Evolutionary conservation across 2,329 filamentous ascomycete species (phyloP), one percentile per base, ranked within the genome.

Genomic region (Cladophialophora exuberans): DNA sequence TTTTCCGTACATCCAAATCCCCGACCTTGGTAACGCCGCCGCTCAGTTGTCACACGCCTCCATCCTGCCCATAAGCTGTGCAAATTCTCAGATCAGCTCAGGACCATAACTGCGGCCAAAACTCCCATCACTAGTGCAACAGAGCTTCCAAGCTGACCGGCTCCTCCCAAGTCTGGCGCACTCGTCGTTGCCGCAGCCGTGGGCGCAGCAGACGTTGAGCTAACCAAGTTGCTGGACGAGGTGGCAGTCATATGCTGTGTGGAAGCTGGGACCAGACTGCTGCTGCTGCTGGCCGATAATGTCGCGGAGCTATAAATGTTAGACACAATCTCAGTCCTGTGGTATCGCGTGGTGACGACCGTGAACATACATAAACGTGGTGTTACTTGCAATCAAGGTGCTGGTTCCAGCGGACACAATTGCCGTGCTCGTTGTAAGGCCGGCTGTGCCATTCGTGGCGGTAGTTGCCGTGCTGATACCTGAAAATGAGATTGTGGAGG

Each of bases 381-480:
- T 67, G 28, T 69, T 65, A 46, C 88, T 76, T 28, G 84, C 83
- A 48, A 88, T 69, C 38, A 84, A 83, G 6, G 85, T 85, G 22
- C 84, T 84, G 44, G 87, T 67, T 41, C 84, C 83, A 11, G 50
- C 43, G 13, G 54, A 58, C 25, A 54, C 49, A 41, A 47, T 57
- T 17, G 60, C 45, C 42, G 49, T 47, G 39, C 44, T 48, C 18
- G 47, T 54, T 22, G 50, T 46, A 59, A 52, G 47, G 38, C 52
- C 51, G 2, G 53, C 35, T n/a, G 54, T 56, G 11, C 62, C 35
- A 31, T 54, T 57, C n/a, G 35, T 45, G 7, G 62, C 57, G 15
- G 54, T 42, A 9, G 57, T 56, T 13, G 53, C 42, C 20, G 64
- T 58, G 11, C 65, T 54, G 20, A 61, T 52, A 6, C 57, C 44